Evolutionary conservation across 192 early-diverging fungal genomes (phyloP).

Genomic region (Spizellomyces punctatus): DNA sequence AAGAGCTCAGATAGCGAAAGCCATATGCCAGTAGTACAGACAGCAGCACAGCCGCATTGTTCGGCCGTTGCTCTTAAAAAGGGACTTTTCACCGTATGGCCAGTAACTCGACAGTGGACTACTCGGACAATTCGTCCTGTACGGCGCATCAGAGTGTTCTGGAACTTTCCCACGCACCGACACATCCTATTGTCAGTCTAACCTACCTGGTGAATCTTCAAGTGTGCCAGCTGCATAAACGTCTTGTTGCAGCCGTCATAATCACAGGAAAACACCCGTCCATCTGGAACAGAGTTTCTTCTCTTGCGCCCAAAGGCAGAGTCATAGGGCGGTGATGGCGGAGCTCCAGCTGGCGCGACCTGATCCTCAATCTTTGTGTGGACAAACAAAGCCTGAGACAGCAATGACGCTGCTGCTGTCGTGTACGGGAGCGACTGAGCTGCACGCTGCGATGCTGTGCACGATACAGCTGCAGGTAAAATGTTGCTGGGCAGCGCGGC

Average conservation of each 20-base stretch:
- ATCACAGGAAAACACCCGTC: slow-evolving; percentile 30
- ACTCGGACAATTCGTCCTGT: too few species aligned
- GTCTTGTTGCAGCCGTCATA: slow-evolving; percentile 57
- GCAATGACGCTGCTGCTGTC: background rate
- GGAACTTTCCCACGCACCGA: too few species aligned
- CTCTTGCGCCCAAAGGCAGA: background rate
- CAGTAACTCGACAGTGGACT: slow-evolving; percentile 21
- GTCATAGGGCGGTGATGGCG: slow-evolving; percentile 8
- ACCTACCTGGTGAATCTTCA: slow-evolving; percentile 69
- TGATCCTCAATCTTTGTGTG: background rate
- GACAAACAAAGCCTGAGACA: background rate
- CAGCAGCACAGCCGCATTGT: too few species aligned
- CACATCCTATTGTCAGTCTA: background rate
- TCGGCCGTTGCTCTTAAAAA: background rate
- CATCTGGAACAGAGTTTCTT: slow-evolving; percentile 19
- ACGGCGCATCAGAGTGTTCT: too few species aligned
- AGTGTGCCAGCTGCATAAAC: slow-evolving; percentile 72
- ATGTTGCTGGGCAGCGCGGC: background rate
- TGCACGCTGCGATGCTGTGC: background rate
- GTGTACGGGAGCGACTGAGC: background rate
- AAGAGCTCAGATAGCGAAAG: too few species aligned
- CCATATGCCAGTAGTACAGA: too few species aligned
- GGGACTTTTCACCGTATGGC: slow-evolving; percentile 8
- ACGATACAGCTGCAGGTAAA: background rate
- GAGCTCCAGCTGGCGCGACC: background rate